Conservation (phyloP, 352 stramenopile genomes). For the Globisporangium perplexum region DNA sequence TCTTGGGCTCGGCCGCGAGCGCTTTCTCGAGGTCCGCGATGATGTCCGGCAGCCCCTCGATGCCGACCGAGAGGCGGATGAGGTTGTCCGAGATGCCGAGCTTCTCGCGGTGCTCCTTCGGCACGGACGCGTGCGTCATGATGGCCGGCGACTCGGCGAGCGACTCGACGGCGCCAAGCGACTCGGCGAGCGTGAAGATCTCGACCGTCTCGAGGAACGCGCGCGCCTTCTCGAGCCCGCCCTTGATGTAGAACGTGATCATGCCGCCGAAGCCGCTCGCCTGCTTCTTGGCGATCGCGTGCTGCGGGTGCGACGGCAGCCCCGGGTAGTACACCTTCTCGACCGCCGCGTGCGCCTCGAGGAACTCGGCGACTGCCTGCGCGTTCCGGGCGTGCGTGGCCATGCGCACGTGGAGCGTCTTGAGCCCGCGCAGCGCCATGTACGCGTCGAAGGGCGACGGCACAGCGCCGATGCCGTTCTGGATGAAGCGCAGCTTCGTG, state of each 20-base stretch:
- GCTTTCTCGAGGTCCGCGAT: conserved; percentile 84
- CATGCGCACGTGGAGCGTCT: conserved; percentile 94
- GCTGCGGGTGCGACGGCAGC: conserved; percentile 83
- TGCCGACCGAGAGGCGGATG: conserved; percentile 90
- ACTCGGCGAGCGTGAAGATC: conserved; percentile 93
- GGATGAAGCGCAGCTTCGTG: conserved; percentile 92
- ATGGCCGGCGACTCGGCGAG: conserved; percentile 93
- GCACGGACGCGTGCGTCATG: conserved; percentile 93
- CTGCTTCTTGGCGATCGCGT: conserved; percentile 86
- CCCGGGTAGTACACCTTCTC: conserved; percentile 92
- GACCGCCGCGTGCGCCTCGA: conserved; percentile 86
- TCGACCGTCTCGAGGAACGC: conserved; percentile 92
- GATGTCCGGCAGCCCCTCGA: conserved; percentile 91
- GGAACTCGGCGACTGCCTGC: conserved; percentile 86
- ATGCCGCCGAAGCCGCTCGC: conserved; percentile 70
- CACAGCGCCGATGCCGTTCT: conserved; percentile 91
- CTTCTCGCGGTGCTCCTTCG: conserved; percentile 80
- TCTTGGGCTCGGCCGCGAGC: conserved; percentile 50
- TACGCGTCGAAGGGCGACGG: conserved; percentile 93
- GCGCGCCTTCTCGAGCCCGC: conserved; percentile 69
- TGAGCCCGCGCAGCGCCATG: conserved; percentile 92
- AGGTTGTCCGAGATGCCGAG: conserved; percentile 91
- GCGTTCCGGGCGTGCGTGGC: conserved; percentile 94
- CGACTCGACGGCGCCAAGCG: conserved; percentile 91
- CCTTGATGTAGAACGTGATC: conserved; percentile 94